These are phyloP conservation scores for Penicillium sp. DNA, from an alignment of 2,329 filamentous ascomycete species.

Conservation along the genomic window DNA sequence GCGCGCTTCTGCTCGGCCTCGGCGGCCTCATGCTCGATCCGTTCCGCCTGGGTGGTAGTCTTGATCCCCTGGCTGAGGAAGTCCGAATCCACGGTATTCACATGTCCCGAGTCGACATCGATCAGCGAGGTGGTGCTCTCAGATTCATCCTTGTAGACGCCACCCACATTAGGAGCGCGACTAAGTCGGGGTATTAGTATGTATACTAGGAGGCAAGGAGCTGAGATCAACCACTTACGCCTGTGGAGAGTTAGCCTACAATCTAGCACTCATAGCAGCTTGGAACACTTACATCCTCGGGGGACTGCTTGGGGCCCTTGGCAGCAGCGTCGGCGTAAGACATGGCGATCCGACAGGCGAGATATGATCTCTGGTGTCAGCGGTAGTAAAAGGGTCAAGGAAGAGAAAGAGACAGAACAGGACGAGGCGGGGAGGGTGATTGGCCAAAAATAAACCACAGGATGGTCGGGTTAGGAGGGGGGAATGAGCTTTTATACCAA, in stretches of 20 bases:
- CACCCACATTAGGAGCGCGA: constrained; percentile 41
- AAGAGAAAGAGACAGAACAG: neutral
- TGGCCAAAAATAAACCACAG: neutral
- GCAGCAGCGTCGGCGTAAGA: constrained; percentile 51
- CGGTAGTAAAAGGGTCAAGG: neutral
- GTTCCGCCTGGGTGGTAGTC: constrained; percentile 47
- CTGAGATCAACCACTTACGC: constrained; percentile 34
- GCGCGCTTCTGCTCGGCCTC: constrained; percentile 25
- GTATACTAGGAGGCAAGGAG: neutral
- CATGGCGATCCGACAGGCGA: constrained; percentile 32
- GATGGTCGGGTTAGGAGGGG: constrained; percentile 6
- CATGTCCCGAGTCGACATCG: constrained; percentile 49
- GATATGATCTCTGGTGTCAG: neutral
- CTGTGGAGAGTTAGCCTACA: constrained; percentile 17
- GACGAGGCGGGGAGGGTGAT: constrained; percentile 2
- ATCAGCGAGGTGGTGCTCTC: constrained; percentile 45
- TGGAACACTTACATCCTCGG: constrained; percentile 45
- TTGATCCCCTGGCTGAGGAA: constrained; percentile 45
- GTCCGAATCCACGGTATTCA: constrained; percentile 42
- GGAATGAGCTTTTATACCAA: constrained; percentile 24
- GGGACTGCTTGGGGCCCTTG: constrained; percentile 47
- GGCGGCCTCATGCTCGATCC: constrained; percentile 41
- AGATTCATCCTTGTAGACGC: constrained; percentile 39
- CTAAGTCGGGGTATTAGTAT: constrained; percentile 29
- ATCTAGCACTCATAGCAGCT: neutral